Percentiles rank a stretch among this genome's conserved stretches.
Conservation (phyloP, 106 monocot genomes). For the Dioscorea alata region DNA sequence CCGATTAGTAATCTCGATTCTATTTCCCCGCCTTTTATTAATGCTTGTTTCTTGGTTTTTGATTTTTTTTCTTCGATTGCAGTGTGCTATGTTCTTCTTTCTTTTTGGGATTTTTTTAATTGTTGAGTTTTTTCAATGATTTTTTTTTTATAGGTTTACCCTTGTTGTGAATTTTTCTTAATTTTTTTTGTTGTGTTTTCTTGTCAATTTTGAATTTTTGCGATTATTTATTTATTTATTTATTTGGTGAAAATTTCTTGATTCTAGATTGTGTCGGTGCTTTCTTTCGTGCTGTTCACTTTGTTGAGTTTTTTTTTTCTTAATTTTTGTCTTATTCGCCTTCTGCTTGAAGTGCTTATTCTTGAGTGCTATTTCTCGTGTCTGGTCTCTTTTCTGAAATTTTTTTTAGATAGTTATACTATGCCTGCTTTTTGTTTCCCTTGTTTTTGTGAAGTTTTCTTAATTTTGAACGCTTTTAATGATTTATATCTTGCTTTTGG, state of each 20-base stretch:
- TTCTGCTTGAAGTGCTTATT: too few species aligned
- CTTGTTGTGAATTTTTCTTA: not conserved
- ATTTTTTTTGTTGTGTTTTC: not conserved
- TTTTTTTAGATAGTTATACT: not conserved
- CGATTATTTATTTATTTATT: too few species aligned
- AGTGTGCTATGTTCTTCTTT: not conserved
- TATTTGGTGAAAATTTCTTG: too few species aligned
- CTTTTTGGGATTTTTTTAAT: not conserved
- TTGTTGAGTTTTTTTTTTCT: too few species aligned
- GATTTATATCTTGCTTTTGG: not conserved
- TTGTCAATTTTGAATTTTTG: too few species aligned
- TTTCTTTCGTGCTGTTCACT: too few species aligned
- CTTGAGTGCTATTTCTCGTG: too few species aligned
- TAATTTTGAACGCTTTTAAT: not conserved
- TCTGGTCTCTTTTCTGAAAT: not conserved
- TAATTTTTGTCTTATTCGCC: too few species aligned
- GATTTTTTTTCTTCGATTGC: not conserved
- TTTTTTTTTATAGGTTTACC: too few species aligned
- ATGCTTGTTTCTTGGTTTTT: not conserved
- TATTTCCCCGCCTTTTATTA: not conserved
- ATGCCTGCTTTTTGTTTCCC: not conserved
- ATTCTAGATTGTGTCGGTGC: too few species aligned
- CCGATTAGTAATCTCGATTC: conserved; percentile 30
- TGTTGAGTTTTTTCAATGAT: not conserved
- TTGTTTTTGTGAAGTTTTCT: not conserved